Percentiles rank a stretch among this genome's conserved stretches.
Evolutionary conservation across 108 stramenopile species (phyloP).

Genomic region (Nitzschia sp.): DNA sequence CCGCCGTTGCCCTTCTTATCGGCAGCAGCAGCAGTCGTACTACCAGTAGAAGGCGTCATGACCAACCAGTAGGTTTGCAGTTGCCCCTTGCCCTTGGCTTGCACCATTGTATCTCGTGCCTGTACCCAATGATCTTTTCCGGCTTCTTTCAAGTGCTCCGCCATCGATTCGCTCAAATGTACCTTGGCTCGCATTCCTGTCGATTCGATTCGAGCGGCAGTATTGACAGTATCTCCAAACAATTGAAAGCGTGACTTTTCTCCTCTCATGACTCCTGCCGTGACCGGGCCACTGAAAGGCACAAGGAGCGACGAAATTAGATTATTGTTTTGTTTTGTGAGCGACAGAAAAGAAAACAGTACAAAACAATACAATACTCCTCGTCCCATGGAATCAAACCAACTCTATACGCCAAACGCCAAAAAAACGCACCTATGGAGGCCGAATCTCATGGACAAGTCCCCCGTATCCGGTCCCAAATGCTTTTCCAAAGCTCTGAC

Average conservation of each 20-base stretch:
- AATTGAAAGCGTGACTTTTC: slow-evolving; percentile 21
- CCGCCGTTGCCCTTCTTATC: not conserved
- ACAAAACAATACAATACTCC: not conserved
- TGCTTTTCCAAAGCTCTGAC: not conserved
- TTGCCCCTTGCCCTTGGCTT: slow-evolving; percentile 67
- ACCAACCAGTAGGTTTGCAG: slow-evolving; percentile 22
- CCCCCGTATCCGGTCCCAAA: slow-evolving; percentile 11
- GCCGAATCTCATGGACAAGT: slow-evolving; percentile 11
- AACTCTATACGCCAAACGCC: too few relatives aligned
- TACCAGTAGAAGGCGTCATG: not conserved
- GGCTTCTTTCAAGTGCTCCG: slow-evolving; percentile 34
- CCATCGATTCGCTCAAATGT: slow-evolving; percentile 53
- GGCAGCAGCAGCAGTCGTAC: not conserved
- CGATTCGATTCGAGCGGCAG: slow-evolving; percentile 60
- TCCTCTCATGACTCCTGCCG: slow-evolving; percentile 14
- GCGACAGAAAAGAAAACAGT: not conserved
- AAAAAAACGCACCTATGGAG: not conserved
- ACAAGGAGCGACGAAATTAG: too few relatives aligned
- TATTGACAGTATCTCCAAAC: slow-evolving; percentile 48
- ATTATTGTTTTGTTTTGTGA: too few relatives aligned
- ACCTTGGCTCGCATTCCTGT: slow-evolving; percentile 44
- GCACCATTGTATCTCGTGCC: slow-evolving; percentile 31
- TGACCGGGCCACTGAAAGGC: slow-evolving; percentile 20
- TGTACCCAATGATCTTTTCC: slow-evolving; percentile 51
- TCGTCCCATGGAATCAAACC: too few relatives aligned